Percentiles rank a stretch among this genome's conserved stretches.
Evolutionary conservation across 192 early-diverging fungal species (phyloP).

Genomic region (Lobosporangium transversale): DNA sequence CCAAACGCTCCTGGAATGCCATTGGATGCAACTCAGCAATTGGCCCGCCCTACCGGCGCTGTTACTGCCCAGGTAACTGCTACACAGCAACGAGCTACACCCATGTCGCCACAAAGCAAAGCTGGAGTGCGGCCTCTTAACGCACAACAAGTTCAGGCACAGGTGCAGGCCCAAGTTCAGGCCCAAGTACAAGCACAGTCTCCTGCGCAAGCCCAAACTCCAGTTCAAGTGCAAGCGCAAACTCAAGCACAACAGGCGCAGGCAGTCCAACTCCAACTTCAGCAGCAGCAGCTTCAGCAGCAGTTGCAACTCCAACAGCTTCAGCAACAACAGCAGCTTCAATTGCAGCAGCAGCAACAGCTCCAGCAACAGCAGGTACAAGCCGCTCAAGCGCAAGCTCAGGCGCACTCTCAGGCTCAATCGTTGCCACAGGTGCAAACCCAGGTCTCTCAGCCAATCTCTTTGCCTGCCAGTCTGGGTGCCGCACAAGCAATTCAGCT

Average conservation of each 20-base stretch:
- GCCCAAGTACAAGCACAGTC: conserved; percentile 27
- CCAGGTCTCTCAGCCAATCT: conserved; percentile 24
- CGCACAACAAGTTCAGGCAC: conserved; percentile 33
- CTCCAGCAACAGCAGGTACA: conserved; percentile 35
- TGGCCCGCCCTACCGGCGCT: conserved; percentile 30
- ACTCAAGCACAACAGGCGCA: conserved; percentile 14
- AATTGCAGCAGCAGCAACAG: conserved; percentile 39
- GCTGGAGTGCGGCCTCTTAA: conserved; percentile 47
- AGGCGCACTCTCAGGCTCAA: conserved; percentile 25
- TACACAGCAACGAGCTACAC: conserved; percentile 36
- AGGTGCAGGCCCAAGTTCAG: conserved; percentile 28
- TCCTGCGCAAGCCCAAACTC: conserved; percentile 26
- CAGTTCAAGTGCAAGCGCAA: conserved; percentile 20
- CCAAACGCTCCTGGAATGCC: conserved; percentile 12
- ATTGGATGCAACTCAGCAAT: conserved; percentile 41
- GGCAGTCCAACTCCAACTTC: conserved; percentile 21
- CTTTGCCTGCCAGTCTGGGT: conserved; percentile 15
- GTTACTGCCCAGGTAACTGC: conserved; percentile 24
- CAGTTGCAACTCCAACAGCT: conserved; percentile 37
- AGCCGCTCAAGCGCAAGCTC: conserved; percentile 31
- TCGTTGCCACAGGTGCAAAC: conserved; percentile 15
- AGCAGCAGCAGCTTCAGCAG: conserved; percentile 27
- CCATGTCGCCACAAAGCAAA: conserved; percentile 47
- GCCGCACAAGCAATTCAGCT: conserved; percentile 29
- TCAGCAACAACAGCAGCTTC: conserved; percentile 39